Evolutionary conservation across 768 basidiomycete species (phyloP), one percentile per base, ranked within the genome.

Genomic region (Termitomyces eurrhizus): DNA sequence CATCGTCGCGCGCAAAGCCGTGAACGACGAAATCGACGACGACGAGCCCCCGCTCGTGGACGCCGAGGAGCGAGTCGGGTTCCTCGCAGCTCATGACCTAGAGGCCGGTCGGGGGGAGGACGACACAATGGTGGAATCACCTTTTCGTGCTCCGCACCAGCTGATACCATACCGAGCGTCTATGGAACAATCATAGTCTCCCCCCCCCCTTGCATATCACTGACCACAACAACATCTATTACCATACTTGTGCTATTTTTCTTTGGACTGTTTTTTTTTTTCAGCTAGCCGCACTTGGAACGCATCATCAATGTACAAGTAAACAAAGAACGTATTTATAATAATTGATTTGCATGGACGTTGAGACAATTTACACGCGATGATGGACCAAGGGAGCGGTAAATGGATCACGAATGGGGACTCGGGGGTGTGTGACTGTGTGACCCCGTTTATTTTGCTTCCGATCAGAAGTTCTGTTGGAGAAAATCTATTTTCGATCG

Each of bases 1-100:
- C 52, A 80, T 84, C 70, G 85, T 95, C 60, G 93, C 93, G 44
- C 88, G 92, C 14, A 80, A 81, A 56, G 81, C 81, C 13, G 80
- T 83, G 41, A 76, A 83, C 62, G 76, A 80, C 8, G 81, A 84
- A 65, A 69, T 84, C 42, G 78, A 79, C 52, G 79, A 77, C 56
- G 77, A 59, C 56, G 60, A 62, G 62, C 36, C 64, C 26, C 64
- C 46, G 13, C 32, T 52, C 29, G 1, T 29, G 7, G 67, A 76
- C 57, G 69, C 72, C 42, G 86, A 87, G 67, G 85, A 85, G 68
- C 77, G 75, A 14, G 69, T 81, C 37, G 82, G 82, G 3, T 86
- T 88, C 70, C 73, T 87, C 50, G 67, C 74, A 57, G n/a, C 74
- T 21, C 70, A 67, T 53, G 77, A 75, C 61, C 61, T 74, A 16